Base-by-base conservation (phyloP, 495 filamentous ascomycete genomes). In the Saxophila tyrrhenica region DNA sequence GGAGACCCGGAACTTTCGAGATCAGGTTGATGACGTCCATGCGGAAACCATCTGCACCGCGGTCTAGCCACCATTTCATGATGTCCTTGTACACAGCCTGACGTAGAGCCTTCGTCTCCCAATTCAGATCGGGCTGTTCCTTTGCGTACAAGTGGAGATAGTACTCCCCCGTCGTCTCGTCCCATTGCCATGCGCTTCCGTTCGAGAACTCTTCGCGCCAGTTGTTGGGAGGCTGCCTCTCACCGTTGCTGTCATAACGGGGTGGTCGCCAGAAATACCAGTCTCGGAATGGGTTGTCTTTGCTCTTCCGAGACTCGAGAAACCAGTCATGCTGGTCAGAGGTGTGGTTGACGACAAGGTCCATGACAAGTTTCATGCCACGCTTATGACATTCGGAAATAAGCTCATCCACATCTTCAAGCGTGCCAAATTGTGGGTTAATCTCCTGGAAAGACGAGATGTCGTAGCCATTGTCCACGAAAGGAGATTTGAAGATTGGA, bases 61-160 rank as follows among this genome's bases (percentile, higher is more conserved):
- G 57, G 7, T 59, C 47, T 10, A 70, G 64, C 68, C 67, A 70
- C 54, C 64, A 70, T 1, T 52, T 39, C 57, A 70, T 66, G 20
- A 56, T 55, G 0, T 61, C 58, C 9, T 61, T 50, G 54, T 64
- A 69, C 23, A 70, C 58, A 3, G 63, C 61, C 11, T 57, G 19
- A 1, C 68, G 50, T 8, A 48, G 45, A 2, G 59, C 52, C 16
- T 21, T 25, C 49, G 63, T 67, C 21, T 69, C 65, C 65, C 64
- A 70, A 50, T 70, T 70, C n/a, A 70, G 54, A 48, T 70, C 68
- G 0, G 68, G 68, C 51, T 70, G 68, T 25, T 60, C 56, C 15
- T 54, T 41, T n/a, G 45, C 50, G 62, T 60, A 70, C 13, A 70
- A 57, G 45, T 67, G 61, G 10, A 70, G 63, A 46, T 70, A 70